Percentiles rank a stretch among this genome's conserved stretches.
Evolutionary conservation across 352 stramenopile genomes (phyloP).

Genomic region (Blastocystis sp.): DNA sequence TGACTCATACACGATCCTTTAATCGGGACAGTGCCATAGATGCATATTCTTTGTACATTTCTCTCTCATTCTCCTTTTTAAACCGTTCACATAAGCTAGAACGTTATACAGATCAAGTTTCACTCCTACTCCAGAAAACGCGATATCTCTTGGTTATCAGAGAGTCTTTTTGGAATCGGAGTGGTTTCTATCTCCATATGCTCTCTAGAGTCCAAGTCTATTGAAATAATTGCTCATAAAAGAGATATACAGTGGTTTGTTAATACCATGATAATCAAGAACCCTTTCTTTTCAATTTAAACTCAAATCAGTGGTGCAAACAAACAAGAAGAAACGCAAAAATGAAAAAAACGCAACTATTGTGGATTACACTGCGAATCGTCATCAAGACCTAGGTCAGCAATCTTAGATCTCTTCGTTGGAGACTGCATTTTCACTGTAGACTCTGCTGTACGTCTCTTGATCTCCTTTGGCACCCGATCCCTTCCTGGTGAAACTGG

Average conservation of each 20-base stretch:
- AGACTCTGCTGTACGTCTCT: background rate
- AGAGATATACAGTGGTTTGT: too few relatives aligned
- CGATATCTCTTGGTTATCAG: conserved; percentile 35
- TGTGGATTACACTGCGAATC: conserved; percentile 35
- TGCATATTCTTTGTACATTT: conserved; percentile 46
- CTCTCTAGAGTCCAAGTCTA: background rate
- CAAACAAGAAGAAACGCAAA: background rate
- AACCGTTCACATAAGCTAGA: conserved; percentile 38
- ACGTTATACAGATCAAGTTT: background rate
- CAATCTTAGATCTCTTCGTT: background rate
- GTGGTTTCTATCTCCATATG: conserved; percentile 47
- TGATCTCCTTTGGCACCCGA: background rate
- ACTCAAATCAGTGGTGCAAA: background rate
- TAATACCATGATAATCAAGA: background rate
- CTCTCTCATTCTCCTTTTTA: conserved; percentile 19
- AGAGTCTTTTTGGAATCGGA: conserved; percentile 44
- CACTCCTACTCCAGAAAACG: conserved; percentile 7
- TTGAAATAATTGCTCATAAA: background rate
- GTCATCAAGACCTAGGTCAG: conserved; percentile 33
- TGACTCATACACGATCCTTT: background rate
- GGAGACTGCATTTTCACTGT: background rate
- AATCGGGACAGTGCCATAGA: conserved; percentile 28
- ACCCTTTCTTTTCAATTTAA: background rate
- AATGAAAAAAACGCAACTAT: background rate
- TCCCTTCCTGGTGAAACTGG: background rate